A percentile compares a stretch with the other conserved stretches of the same genome.
Conservation (phyloP, 495 filamentous ascomycete genomes). For the Polyplosphaeria fusca region DNA sequence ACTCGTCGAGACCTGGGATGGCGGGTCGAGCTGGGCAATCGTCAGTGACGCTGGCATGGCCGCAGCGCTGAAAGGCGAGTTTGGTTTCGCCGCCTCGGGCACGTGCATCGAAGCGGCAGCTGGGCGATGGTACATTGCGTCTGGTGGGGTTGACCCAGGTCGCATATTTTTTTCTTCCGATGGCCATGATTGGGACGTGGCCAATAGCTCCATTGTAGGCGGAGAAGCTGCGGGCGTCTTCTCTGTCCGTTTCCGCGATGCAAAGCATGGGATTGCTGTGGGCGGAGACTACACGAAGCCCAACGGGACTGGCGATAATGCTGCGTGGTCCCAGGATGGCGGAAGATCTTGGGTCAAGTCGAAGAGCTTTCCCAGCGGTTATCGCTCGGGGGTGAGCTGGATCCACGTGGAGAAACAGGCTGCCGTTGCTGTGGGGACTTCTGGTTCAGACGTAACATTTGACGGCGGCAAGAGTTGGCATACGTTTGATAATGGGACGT, state of each 20-base stretch:
- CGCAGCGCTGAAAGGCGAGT: conserved; percentile 9
- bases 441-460: conserved; percentile 16
- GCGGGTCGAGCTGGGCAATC: conserved; percentile 8
- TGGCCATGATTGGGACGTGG: conserved; percentile 7
- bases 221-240: conserved; percentile 16
- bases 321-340: conserved; percentile 9
- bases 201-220: conserved; percentile 12
- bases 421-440: conserved; percentile 12
- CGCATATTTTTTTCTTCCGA: conserved; percentile 10
- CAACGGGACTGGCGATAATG: conserved; percentile 3
- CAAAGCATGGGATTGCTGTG: conserved; percentile 13
- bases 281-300: conserved; percentile 17
- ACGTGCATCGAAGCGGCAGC: conserved; percentile 20
- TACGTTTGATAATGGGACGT: conserved; percentile 19
- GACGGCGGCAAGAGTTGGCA: conserved; percentile 20
- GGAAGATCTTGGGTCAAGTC: conserved; percentile 7
- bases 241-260: conserved; percentile 18
- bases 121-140: conserved; percentile 20
- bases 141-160: conserved; percentile 17
- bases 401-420: neutral
- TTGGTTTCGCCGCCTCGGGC: conserved; percentile 16
- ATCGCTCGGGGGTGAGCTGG: conserved; percentile 12
- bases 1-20: conserved; percentile 17
- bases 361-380: conserved; percentile 11
- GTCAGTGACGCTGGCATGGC: conserved; percentile 7